Conservation (phyloP, 2,329 filamentous ascomycete genomes). For the Penicillium sp. region DNA sequence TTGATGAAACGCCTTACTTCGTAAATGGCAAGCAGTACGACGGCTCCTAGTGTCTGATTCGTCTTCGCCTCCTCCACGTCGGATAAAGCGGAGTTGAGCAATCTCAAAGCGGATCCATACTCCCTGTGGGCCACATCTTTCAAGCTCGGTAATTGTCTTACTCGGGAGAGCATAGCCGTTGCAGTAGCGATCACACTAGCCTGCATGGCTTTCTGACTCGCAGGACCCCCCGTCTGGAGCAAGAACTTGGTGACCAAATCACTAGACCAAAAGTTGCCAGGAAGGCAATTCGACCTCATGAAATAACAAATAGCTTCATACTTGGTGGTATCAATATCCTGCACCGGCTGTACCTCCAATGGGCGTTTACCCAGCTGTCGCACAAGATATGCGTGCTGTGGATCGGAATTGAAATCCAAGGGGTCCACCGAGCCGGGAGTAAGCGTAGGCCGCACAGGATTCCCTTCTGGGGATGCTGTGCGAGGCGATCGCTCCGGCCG, state of each 20-base stretch:
- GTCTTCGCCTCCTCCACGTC: slow-evolving; percentile 37
- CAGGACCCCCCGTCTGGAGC: slow-evolving; percentile 16
- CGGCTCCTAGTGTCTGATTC: slow-evolving; percentile 53
- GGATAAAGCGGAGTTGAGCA: slow-evolving; percentile 38
- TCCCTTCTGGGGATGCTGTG: slow-evolving; percentile 30
- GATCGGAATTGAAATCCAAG: slow-evolving; percentile 23
- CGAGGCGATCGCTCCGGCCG: slow-evolving; percentile 19
- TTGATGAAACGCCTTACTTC: slow-evolving; percentile 50
- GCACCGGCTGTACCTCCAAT: slow-evolving; percentile 27
- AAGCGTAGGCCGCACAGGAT: slow-evolving; percentile 9
- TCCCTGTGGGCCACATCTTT: slow-evolving; percentile 53
- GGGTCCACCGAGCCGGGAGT: slow-evolving; percentile 9
- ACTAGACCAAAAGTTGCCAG: slow-evolving; percentile 28
- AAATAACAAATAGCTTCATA: slow-evolving; percentile 42
- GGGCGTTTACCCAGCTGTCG: slow-evolving; percentile 17
- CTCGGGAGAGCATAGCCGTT: slow-evolving; percentile 59
- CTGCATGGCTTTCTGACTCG: slow-evolving; percentile 36
- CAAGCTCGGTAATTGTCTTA: slow-evolving; percentile 51
- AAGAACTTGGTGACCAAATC: slow-evolving; percentile 27
- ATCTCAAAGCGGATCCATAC: slow-evolving; percentile 57
- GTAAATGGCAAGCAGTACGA: slow-evolving; percentile 63
- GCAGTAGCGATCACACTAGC: slow-evolving; percentile 61
- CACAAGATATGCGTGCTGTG: slow-evolving; percentile 17
- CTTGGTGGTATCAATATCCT: slow-evolving; percentile 23
- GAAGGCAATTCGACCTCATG: slow-evolving; percentile 36